These are phyloP conservation scores for Nicotiana paniculata DNA, from an alignment of 257 asterid species.

Conservation along the genomic window DNA sequence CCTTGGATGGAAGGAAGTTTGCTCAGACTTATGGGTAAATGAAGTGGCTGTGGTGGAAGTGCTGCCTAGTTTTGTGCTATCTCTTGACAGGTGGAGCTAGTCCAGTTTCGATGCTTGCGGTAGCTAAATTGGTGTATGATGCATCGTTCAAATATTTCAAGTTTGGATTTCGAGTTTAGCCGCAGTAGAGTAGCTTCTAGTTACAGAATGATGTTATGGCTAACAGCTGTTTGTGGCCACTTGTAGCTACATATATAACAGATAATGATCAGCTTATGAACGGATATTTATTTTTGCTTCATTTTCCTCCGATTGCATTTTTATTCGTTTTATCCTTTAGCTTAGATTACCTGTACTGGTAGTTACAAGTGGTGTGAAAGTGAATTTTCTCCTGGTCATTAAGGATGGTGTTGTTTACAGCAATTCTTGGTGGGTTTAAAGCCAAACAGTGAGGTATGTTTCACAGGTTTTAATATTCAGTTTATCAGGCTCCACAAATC, in stretches of 20 bases:
- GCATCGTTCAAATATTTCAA: not conserved
- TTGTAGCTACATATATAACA: not conserved
- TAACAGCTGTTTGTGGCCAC: not conserved
- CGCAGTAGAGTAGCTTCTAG: not conserved
- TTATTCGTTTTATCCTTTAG: not conserved
- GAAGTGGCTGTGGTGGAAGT: not conserved
- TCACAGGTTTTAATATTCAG: no score
- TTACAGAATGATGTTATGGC: not conserved
- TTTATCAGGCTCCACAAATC: no score
- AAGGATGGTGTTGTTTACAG: no score
- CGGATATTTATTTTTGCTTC: not conserved
- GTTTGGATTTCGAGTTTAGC: not conserved
- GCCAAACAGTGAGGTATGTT: no score
- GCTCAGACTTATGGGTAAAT: not conserved
- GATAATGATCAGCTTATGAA: not conserved
- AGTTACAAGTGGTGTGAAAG: no score
- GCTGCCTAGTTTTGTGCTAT: not conserved
- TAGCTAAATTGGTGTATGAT: not conserved
- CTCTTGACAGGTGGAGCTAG: not conserved
- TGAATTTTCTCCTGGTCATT: no score
- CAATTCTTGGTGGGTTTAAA: no score
- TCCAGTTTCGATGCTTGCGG: not conserved
- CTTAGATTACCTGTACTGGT: not conserved
- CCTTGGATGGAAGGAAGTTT: not conserved
- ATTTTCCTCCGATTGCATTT: not conserved